Evolutionary conservation across 768 basidiomycete species (phyloP), one percentile per base, ranked within the genome.

Genomic region (Lactarius sp.): DNA sequence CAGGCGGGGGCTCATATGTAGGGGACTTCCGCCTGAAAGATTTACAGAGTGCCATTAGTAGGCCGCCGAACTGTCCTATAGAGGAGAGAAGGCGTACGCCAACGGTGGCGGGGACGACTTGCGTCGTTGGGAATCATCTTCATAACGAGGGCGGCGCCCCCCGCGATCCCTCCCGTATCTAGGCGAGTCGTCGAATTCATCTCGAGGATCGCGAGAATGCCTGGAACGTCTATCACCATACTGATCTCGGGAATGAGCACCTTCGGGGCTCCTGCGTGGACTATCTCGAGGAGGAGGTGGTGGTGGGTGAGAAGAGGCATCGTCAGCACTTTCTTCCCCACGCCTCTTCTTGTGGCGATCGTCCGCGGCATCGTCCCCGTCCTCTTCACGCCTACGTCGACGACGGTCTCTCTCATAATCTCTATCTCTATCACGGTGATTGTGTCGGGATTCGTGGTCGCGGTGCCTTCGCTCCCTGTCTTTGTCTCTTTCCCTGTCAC

Each of bases 331-430:
- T 52, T 75, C 77, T 60, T 83, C 85, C 67, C 86, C 84, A 68
- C 78, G 78, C 74, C 84, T 88, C 71, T 88, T 81, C 72, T 92
- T 92, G 53, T 75, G 75, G 58, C 86, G 83, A 41, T 85, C 82
- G 56, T 84, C 85, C 20, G 66, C 65, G 34, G 70, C 57, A 62
- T 82, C 83, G 20, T 84, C 84, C 0, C 77, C 77, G 33, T 87
- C 83, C 57, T 90, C 88, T 33, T 77, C 78, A 69, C 88, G 80
- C 74, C 87, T 88, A 66, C 91, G 83, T 55, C 88, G 80, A 62
- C 83, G 81, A 56, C 73, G 73, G 58, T 88, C 84, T 56, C 80
- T 77, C 60, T 84, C 83, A 56, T 79, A 72, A 60, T 83, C 82
- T 60, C 71, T 68, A 20, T 75, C 73, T 33, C 80, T 74, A 55